Percentiles rank a stretch among this genome's conserved stretches.
These are phyloP conservation scores for Haplosporangium gracile DNA, from an alignment of 192 early-diverging fungal species.

Conservation along the genomic window DNA sequence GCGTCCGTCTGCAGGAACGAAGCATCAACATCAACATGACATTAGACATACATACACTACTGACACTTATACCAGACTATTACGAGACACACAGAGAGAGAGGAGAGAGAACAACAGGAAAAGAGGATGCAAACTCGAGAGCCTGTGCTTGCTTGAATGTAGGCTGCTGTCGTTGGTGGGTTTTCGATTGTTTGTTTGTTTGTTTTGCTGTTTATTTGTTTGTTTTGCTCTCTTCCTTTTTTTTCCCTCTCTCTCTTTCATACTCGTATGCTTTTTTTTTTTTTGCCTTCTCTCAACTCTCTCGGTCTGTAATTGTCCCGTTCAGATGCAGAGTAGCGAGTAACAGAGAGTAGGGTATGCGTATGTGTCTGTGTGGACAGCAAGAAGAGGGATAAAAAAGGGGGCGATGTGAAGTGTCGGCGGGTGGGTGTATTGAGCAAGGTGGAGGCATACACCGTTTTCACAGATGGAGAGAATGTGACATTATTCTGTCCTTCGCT, in stretches of 20 bases:
- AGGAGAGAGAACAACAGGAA: slow-evolving; percentile 4
- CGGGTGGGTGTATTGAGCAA: background rate
- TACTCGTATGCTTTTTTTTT: background rate
- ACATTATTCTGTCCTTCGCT: background rate
- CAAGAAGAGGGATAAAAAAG: background rate
- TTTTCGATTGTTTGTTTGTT: background rate
- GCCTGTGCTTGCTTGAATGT: background rate
- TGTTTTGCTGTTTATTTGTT: slow-evolving; percentile 6
- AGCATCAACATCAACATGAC: too few species aligned
- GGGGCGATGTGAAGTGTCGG: background rate
- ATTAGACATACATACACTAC: too few species aligned
- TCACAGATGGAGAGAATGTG: background rate
- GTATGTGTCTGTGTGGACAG: background rate
- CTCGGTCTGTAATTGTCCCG: slow-evolving; percentile 9
- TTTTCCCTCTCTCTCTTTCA: slow-evolving; percentile 7
- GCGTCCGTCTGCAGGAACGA: background rate
- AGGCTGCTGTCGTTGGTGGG: background rate
- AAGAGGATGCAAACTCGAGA: background rate
- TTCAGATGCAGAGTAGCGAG: background rate
- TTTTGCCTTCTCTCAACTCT: background rate
- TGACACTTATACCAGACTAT: background rate
- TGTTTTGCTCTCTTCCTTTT: slow-evolving; percentile 3
- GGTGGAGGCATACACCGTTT: too few species aligned
- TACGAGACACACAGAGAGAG: background rate
- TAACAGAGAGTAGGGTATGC: too few species aligned